phyloP scores from a whole-genome alignment of 1,139 yeast genomes.

The Candida sojae region DNA sequence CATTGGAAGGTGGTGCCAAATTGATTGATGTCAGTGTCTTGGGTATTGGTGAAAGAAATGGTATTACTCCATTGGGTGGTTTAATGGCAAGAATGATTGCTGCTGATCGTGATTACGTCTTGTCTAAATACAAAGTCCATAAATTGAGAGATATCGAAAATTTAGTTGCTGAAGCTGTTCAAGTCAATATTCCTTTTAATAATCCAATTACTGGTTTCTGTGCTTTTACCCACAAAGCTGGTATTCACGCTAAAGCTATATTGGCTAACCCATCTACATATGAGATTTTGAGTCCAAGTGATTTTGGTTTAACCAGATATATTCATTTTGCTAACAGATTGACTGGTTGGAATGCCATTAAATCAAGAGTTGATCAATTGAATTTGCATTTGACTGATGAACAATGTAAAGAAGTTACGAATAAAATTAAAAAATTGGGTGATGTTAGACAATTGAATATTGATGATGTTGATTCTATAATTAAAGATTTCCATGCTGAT shows the following conservation, averaged over 20 bases:
- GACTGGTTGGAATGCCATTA: conserved; percentile 99
- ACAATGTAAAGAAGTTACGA: conserved; percentile 93
- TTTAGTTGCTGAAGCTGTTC: conserved; percentile 95
- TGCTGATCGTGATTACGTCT: conserved; percentile 94
- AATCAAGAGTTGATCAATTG: conserved; percentile 96
- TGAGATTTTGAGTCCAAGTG: conserved; percentile 92
- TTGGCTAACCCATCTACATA: conserved; percentile 97
- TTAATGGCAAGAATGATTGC: conserved; percentile 99
- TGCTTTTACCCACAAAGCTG: conserved; percentile 99
- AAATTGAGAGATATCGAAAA: conserved; percentile 95
- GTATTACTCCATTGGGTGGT: conserved; percentile 97
- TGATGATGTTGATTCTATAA: conserved; percentile 96
- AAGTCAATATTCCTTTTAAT: conserved; percentile 96
- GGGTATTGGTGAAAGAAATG: conserved; percentile 99
- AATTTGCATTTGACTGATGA: conserved; percentile 87
- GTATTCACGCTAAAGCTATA: conserved; percentile 98
- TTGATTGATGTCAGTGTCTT: conserved; percentile 93
- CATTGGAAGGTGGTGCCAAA: conserved; percentile 96
- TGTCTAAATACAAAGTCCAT: conserved; percentile 93
- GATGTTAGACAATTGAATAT: conserved; percentile 93
- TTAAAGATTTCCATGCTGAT: conserved; percentile 87
- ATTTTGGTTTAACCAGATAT: conserved; percentile 92
- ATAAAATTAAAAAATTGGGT: conserved; percentile 89
- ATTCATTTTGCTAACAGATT: conserved; percentile 97
- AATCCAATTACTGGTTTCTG: conserved; percentile 99